Conservation (phyloP, 805 yeast species). For the Maudiozyma pseudohumilis region DNA sequence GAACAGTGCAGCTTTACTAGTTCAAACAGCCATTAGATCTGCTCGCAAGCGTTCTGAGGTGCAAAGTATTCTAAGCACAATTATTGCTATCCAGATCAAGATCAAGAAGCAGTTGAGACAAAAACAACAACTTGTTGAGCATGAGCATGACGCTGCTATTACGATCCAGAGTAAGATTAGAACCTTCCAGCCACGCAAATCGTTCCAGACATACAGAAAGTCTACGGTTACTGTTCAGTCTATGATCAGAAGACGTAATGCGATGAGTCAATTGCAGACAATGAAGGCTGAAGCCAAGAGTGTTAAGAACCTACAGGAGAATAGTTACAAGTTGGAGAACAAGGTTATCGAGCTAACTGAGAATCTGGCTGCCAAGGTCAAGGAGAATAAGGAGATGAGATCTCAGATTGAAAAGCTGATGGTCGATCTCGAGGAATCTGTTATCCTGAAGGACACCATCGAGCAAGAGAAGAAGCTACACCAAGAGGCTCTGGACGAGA, state of each 20-base stretch:
- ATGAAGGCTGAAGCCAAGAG: conserved; percentile 86
- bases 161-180: conserved; percentile 66
- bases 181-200: conserved; percentile 51
- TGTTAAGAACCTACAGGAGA: conserved; percentile 81
- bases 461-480: conserved; percentile 47
- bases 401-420: conserved; percentile 47
- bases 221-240: conserved; percentile 70
- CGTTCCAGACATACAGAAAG: conserved; percentile 36
- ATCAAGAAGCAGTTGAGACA: conserved; percentile 47
- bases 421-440: conserved; percentile 43
- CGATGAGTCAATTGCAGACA: conserved; percentile 50
- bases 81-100: conserved; percentile 39
- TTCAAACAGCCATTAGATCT: conserved; percentile 64
- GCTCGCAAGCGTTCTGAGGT: conserved; percentile 36
- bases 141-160: conserved; percentile 54
- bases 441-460: conserved; percentile 42
- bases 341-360: conserved; percentile 96
- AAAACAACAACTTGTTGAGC: conserved; percentile 38
- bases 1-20: conserved; percentile 49
- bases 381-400: conserved; percentile 67
- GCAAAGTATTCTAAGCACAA: conserved; percentile 21
- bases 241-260: conserved; percentile 64
- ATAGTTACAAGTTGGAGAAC: conserved; percentile 86
- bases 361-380: conserved; percentile 64
- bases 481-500: conserved; percentile 36